A percentile compares a stretch with the other conserved stretches of the same genome.
These are phyloP conservation scores for Populus simonii DNA, from an alignment of 345 rosid species.

Conservation along the genomic window DNA sequence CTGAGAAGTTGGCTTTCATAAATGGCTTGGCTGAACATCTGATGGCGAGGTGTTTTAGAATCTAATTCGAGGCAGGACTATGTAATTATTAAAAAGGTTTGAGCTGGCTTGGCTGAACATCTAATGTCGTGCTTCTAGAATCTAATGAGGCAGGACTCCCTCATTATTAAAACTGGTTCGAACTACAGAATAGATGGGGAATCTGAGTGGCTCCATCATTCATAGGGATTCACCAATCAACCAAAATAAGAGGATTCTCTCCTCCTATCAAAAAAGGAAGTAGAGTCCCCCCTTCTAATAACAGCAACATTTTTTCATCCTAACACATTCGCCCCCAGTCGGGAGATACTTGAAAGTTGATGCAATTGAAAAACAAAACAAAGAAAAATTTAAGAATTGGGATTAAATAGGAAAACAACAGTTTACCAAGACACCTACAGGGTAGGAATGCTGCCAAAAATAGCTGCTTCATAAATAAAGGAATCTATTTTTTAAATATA, in stretches of 20 bases:
- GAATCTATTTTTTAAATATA: neutral
- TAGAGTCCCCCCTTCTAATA: neutral
- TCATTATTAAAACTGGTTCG: neutral
- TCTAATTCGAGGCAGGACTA: neutral
- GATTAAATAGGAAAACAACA: neutral
- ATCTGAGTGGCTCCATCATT: neutral
- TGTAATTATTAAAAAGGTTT: neutral
- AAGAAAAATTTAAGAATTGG: neutral
- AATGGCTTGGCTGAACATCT: neutral
- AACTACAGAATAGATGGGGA: neutral
- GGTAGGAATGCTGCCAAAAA: neutral
- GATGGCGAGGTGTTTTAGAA: neutral
- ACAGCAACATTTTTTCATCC: neutral
- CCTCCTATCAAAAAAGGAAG: neutral
- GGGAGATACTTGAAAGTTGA: neutral
- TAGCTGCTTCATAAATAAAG: neutral
- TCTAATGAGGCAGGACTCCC: neutral
- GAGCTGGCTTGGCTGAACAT: neutral
- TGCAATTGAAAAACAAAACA: neutral
- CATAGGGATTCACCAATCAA: neutral
- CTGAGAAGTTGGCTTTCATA: neutral
- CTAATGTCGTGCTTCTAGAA: neutral
- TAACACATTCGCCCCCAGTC: neutral
- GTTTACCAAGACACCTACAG: neutral
- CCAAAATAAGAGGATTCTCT: neutral